Conservation (phyloP, 2,329 filamentous ascomycete species). For the Zopfia rhizophila region DNA sequence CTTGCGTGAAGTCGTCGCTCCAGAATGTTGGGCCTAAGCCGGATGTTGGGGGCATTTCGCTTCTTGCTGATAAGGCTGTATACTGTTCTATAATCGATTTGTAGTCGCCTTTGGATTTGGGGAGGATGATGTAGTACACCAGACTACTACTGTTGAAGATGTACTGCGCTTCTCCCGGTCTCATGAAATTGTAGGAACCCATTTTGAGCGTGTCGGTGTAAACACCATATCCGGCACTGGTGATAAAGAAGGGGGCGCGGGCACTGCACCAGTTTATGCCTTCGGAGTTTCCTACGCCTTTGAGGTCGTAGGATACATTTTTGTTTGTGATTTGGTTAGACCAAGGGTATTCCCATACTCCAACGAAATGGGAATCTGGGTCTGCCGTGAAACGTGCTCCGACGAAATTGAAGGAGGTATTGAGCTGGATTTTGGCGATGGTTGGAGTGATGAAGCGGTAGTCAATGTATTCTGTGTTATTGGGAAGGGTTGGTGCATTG, state of each 20-base stretch:
- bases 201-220: slow-evolving; percentile 46
- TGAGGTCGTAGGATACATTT: slow-evolving; percentile 37
- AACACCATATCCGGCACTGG: slow-evolving; percentile 44
- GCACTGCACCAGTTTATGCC: slow-evolving; percentile 50
- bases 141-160: slow-evolving; percentile 41
- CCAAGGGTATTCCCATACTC: slow-evolving; percentile 43
- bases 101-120: slow-evolving; percentile 19
- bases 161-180: slow-evolving; percentile 36
- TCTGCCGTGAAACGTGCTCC: slow-evolving; percentile 31
- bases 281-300: slow-evolving; percentile 39
- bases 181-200: slow-evolving; percentile 43
- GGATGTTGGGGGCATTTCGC: slow-evolving; percentile 44
- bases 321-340: slow-evolving; percentile 30
- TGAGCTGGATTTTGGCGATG: slow-evolving; percentile 33
- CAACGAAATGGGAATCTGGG: slow-evolving; percentile 26
- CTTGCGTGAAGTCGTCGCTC: slow-evolving; percentile 47
- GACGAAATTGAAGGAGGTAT: slow-evolving; percentile 28
- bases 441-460: slow-evolving; percentile 33
- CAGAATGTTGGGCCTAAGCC: slow-evolving; percentile 49
- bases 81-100: slow-evolving; percentile 40
- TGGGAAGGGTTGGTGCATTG: slow-evolving; percentile 14
- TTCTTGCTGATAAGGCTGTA: slow-evolving; percentile 37
- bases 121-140: slow-evolving; percentile 45
- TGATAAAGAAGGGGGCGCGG: slow-evolving; percentile 49
- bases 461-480: slow-evolving; percentile 17